phyloP scores from a whole-genome alignment of 208 protist species.

The Herpetomonas tarakana region DNA sequence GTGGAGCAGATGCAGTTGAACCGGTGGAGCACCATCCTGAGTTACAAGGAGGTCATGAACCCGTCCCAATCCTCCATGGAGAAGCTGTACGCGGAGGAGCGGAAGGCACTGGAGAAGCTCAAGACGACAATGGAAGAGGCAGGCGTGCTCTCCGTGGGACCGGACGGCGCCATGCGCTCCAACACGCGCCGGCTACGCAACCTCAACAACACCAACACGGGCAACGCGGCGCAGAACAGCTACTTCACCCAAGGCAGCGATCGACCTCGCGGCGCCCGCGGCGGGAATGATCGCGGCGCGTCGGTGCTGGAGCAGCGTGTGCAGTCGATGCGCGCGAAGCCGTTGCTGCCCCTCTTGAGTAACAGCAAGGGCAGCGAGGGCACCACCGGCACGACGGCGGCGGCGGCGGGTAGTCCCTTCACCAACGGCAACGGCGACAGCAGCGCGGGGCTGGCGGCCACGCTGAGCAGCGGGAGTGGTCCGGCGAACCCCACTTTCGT shows the following conservation, averaged over 20 bases:
- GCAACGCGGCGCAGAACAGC: neutral
- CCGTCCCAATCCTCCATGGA: slow-evolving; percentile 33
- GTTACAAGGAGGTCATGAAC: slow-evolving; percentile 63
- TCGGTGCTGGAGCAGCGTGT: slow-evolving; percentile 53
- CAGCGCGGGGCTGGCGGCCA: neutral
- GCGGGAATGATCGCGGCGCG: slow-evolving; percentile 10
- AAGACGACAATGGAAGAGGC: slow-evolving; percentile 9
- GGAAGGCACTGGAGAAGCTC: slow-evolving; percentile 15
- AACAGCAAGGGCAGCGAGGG: neutral
- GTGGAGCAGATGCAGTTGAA: slow-evolving; percentile 80
- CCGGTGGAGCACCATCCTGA: slow-evolving; percentile 75
- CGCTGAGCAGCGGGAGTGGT: neutral
- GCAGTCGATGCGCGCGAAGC: slow-evolving; percentile 39
- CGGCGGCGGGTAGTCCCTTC: neutral
- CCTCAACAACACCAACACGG: neutral
- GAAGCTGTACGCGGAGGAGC: slow-evolving; percentile 30
- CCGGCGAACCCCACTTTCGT: no score
- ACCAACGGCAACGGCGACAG: neutral
- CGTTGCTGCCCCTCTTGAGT: slow-evolving; percentile 1
- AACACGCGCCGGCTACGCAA: slow-evolving; percentile 1
- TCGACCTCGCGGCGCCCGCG: neutral
- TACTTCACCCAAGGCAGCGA: neutral
- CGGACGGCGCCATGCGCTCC: slow-evolving; percentile 2
- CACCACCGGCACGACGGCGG: slow-evolving; percentile 11
- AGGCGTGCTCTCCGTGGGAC: slow-evolving; percentile 4